phyloP scores from a whole-genome alignment of 1,284 basidiomycete species.

The Boletus smithii region DNA sequence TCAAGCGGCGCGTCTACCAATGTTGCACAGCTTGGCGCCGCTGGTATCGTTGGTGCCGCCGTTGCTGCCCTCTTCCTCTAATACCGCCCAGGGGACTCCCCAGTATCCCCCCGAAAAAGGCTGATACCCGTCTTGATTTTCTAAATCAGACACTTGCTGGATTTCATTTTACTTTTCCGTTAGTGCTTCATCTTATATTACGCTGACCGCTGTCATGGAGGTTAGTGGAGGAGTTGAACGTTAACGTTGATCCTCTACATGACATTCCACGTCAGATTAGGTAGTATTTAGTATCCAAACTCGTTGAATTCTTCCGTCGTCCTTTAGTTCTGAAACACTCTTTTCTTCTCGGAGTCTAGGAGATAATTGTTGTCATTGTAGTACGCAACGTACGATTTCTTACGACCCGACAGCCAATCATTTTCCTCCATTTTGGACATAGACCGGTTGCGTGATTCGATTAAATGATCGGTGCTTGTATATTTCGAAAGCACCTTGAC shows the following conservation, averaged over 20 bases:
- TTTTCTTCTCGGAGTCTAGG: conserved; percentile 14
- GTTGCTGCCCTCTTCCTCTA: conserved; percentile 42
- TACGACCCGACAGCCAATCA: conserved; percentile 10
- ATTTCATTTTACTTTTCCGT: conserved; percentile 8
- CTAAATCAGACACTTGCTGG: conserved; percentile 12
- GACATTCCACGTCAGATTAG: not conserved
- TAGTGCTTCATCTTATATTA: conserved; percentile 20
- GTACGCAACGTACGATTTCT: conserved; percentile 6
- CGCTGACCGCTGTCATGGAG: conserved; percentile 4
- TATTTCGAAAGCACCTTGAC: no score
- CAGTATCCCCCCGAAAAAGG: conserved; percentile 8
- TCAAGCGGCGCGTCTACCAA: conserved; percentile 33
- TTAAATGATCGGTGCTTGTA: no score
- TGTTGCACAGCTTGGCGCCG: conserved; percentile 38
- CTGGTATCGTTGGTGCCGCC: conserved; percentile 46
- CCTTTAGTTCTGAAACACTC: conserved; percentile 1
- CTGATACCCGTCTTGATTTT: conserved; percentile 21
- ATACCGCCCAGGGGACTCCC: not conserved
- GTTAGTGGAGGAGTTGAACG: not conserved
- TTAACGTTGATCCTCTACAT: not conserved
- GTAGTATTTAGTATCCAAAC: conserved; percentile 4
- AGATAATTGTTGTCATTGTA: conserved; percentile 7
- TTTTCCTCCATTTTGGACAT: not conserved
- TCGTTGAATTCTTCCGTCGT: conserved; percentile 3
- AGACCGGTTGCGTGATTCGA: not conserved